Evolutionary conservation across 2,329 filamentous ascomycete species (phyloP), one percentile per base, ranked within the genome.

Genomic region (Penicillium frequentans): DNA sequence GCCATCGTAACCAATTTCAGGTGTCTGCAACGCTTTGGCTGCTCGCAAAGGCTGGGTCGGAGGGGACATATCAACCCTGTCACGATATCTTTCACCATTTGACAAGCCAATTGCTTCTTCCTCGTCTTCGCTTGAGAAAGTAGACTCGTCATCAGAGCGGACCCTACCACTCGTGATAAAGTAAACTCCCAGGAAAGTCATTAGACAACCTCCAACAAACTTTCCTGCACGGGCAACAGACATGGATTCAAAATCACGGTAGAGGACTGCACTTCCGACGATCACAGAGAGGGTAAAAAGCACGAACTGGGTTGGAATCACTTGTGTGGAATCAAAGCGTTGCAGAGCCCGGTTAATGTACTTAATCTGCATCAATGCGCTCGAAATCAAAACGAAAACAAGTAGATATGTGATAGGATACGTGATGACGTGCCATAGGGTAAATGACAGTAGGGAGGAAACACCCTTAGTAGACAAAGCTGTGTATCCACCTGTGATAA

Each of bases 121-220:
- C 67, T 88, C 86, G 43, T 84, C 80, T 37, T 84, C 82, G 50
- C 88, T 87, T 13, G 83, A 86, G 64, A 88, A 87, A 61, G 88
- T 85, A 16, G 85, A 79, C 35, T 84, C 84, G 45, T 86, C 84
- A 27, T 76, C 83, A 11, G 81, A 77, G 14, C 75, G 77, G 50
- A 84, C 79, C 64, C 93, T 84, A 53, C 91, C 92, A 68, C 90
- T 96, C 1, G 95, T 98, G 69, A 99, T 97, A 64, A 97, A 84
- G 75, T 95, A 98, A n/a, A 99, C 95, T 10, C 95, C 95, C 58
- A 93, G 87, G 73, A 99, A 99, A 1, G 95, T 99, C 62, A 99
- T 77, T 5, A 91, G 81, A 75, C 95, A 99, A 37, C 95, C 95
- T 23, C 90, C 91, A 13, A 96, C 78, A 69, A 99, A 99, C 68